Base-by-base conservation (phyloP, 176 grass and related monocot species). In the Eragrostis nindensis region DNA sequence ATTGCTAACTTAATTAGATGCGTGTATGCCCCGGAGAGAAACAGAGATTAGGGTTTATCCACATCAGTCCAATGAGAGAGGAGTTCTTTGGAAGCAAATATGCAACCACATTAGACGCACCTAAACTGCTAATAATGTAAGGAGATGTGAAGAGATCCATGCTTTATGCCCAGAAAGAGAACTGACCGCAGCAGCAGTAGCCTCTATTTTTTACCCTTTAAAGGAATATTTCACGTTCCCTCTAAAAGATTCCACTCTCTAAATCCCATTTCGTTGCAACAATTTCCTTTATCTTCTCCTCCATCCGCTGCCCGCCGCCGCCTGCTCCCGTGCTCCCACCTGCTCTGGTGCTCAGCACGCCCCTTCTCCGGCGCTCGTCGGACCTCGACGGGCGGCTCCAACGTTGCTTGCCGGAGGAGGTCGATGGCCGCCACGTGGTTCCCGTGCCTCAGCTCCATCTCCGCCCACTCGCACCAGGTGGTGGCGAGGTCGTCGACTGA, bases 361-460 rank as follows among this genome's bases (percentile, higher is more conserved):
- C n/a, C n/a, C n/a, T n/a, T n/a, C n/a, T n/a, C n/a, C n/a, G n/a
- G n/a, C n/a, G n/a, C n/a, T n/a, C n/a, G n/a, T n/a, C n/a, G n/a
- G 45, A 87, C 90, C 70, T 92, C 82, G 29, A 76, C 12, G 10
- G 82, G 84, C 14, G 90, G 93, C 66, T 84, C 87, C 17, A 85
- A 78, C 39, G 90, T 97, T 11, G 94, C 90, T 43, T 80, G 72
- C 11, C 79, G 73, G 68, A 93, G 85, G 64, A 93, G 72, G 15
- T 93, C 88, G 16, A 93, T 79, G 36, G 90, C 86, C 11, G 24
- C 40, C 17, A 43, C 50, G 26, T 79, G 78, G 47, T 91, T 74
- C 30, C 63, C 68, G 43, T 91, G 90, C 46, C 86, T 86, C 77
- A 97, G 62, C 43, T 93, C 90, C 88, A 97, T 80, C 40, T 97